phyloP scores from a whole-genome alignment of 2,329 filamentous ascomycete genomes.

The Beauveria bassiana region DNA sequence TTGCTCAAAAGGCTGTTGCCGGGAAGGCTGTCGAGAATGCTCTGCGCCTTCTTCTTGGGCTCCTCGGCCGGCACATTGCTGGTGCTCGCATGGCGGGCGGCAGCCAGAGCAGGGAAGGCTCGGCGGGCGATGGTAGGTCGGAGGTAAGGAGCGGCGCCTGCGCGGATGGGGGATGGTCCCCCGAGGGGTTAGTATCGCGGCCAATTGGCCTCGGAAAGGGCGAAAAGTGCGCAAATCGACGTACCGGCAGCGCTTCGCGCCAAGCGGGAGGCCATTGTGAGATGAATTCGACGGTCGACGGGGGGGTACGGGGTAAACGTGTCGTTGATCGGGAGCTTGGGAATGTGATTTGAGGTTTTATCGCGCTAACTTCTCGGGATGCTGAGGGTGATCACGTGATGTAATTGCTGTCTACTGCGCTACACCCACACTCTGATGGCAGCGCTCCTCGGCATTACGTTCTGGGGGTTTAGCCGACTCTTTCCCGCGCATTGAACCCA shows the following conservation, averaged over 20 bases:
- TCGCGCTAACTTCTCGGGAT: slow-evolving; percentile 26
- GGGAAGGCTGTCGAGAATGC: slow-evolving; percentile 85
- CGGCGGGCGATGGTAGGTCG: slow-evolving; percentile 73
- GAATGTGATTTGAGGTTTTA: slow-evolving; percentile 44
- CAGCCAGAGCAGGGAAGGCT: slow-evolving; percentile 65
- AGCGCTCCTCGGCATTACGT: background rate
- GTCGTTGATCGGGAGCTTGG: slow-evolving; percentile 37
- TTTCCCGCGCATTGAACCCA: slow-evolving; percentile 1
- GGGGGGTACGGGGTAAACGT: slow-evolving; percentile 34
- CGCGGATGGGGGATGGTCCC: background rate
- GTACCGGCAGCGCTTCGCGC: slow-evolving; percentile 91
- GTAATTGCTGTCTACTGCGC: background rate
- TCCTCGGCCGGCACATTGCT: slow-evolving; percentile 74
- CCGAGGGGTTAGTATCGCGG: slow-evolving; percentile 19
- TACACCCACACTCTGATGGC: background rate
- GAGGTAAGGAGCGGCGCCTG: slow-evolving; percentile 80
- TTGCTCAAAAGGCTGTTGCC: slow-evolving; percentile 91
- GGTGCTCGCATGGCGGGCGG: slow-evolving; percentile 59
- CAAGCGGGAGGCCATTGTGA: slow-evolving; percentile 95
- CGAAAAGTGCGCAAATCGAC: slow-evolving; percentile 30
- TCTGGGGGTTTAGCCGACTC: slow-evolving; percentile 9
- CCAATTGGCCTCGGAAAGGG: slow-evolving; percentile 29
- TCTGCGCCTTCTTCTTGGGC: slow-evolving; percentile 95
- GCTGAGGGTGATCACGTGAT: slow-evolving; percentile 11
- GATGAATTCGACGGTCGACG: slow-evolving; percentile 52